A percentile compares a stretch with the other conserved stretches of the same genome.
Evolutionary conservation across 2,329 filamentous ascomycete genomes (phyloP).

Genomic region (Botryotinia convoluta): DNA sequence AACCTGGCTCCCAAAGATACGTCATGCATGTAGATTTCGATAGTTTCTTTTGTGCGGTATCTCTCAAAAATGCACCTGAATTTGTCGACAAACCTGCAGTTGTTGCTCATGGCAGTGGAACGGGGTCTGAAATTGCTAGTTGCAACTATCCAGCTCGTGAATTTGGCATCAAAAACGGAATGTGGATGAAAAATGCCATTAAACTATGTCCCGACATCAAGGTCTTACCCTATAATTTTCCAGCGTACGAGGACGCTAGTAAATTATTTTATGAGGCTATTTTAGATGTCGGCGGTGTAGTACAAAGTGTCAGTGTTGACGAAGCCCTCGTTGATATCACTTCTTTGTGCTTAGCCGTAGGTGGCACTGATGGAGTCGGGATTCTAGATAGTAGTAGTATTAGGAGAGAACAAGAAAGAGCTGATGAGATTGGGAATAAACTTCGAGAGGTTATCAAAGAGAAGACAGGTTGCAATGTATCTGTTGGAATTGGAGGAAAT

Average conservation of each 20-base stretch:
- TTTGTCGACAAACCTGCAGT: constrained; percentile 76
- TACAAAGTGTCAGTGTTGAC: constrained; percentile 96
- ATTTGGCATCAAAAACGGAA: constrained; percentile 91
- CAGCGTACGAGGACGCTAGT: constrained; percentile 90
- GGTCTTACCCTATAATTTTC: constrained; percentile 92
- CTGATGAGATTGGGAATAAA: constrained; percentile 64
- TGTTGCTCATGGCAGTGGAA: constrained; percentile 82
- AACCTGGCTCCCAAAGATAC: constrained; percentile 68
- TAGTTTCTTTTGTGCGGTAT: constrained; percentile 96
- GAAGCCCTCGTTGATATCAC: constrained; percentile 89
- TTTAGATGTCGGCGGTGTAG: constrained; percentile 72
- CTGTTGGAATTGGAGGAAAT: constrained; percentile 87
- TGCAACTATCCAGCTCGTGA: constrained; percentile 91
- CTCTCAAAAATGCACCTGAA: constrained; percentile 73
- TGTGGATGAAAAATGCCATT: constrained; percentile 96
- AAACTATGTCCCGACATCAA: constrained; percentile 83
- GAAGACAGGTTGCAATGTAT: constrained; percentile 81
- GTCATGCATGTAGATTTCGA: constrained; percentile 97
- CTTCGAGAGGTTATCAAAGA: constrained; percentile 69
- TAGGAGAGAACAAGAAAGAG: constrained; percentile 75
- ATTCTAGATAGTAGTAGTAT: constrained; percentile 67
- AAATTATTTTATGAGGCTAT: constrained; percentile 83
- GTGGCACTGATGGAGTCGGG: constrained; percentile 63
- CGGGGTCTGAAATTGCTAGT: constrained; percentile 91
- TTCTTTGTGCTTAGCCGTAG: constrained; percentile 60